phyloP scores from a whole-genome alignment of 305 asterid species.

The Plantago coronopus region DNA sequence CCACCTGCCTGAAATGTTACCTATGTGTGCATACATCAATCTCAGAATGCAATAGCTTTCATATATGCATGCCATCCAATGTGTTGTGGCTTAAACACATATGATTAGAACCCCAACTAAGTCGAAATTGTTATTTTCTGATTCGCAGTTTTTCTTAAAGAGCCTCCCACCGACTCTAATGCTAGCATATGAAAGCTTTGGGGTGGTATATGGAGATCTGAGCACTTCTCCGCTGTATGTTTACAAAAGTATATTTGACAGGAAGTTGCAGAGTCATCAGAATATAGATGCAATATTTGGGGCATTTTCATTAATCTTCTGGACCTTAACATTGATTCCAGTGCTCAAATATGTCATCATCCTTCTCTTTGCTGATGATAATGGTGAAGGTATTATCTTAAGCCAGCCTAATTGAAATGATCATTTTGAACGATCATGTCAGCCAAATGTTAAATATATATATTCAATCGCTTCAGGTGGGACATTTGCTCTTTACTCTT shows the following conservation, averaged over 20 bases:
- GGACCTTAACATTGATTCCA: constrained; percentile 91
- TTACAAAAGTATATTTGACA: constrained; percentile 63
- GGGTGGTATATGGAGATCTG: constrained; percentile 94
- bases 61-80: too few relatives aligned
- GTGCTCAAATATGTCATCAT: constrained; percentile 74
- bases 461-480: constrained; percentile 74
- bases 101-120: too few relatives aligned
- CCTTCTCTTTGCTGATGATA: constrained; percentile 80
- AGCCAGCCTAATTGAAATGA: constrained; percentile 13
- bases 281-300: constrained; percentile 69
- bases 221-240: constrained; percentile 96
- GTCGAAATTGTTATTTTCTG: constrained; percentile 20
- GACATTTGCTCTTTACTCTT: constrained; percentile 91
- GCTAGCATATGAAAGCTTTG: constrained; percentile 93
- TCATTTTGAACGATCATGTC: constrained; percentile 3
- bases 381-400: constrained; percentile 99
- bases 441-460: constrained; percentile 9
- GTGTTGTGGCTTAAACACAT: too few relatives aligned
- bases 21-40: too few relatives aligned
- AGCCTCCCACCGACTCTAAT: constrained; percentile 48
- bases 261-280: constrained; percentile 60
- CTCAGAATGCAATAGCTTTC: too few relatives aligned
- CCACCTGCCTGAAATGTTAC: too few relatives aligned
- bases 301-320: constrained; percentile 87
- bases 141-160: constrained; percentile 53